phyloP scores from a whole-genome alignment of 352 stramenopile species.

The Nothophytophthora sp. region DNA sequence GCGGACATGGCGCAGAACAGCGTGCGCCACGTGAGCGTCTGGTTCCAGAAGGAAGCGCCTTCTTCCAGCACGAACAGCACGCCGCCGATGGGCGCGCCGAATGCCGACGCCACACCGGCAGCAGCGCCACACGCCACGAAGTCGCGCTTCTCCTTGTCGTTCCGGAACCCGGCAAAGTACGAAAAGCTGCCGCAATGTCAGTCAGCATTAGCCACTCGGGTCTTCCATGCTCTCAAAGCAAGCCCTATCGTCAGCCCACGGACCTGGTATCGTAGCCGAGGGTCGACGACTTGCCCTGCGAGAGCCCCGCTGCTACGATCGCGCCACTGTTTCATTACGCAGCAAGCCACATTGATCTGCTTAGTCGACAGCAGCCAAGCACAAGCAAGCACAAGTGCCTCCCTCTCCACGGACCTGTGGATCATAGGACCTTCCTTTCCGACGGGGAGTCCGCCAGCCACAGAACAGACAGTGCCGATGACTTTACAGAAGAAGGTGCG shows the following conservation, averaged over 20 bases:
- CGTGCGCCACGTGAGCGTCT: slow-evolving; percentile 81
- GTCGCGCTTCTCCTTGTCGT: slow-evolving; percentile 89
- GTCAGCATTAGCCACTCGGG: neutral
- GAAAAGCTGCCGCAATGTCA: slow-evolving; percentile 54
- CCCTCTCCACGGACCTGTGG: slow-evolving; percentile 55
- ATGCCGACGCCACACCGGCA: slow-evolving; percentile 87
- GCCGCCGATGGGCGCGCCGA: slow-evolving; percentile 90
- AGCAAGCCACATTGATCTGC: neutral
- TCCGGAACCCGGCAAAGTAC: slow-evolving; percentile 88
- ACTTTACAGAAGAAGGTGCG: slow-evolving; percentile 89
- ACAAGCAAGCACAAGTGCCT: slow-evolving; percentile 5
- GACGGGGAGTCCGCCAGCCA: slow-evolving; percentile 84
- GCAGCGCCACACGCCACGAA: slow-evolving; percentile 89
- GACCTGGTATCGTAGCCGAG: slow-evolving; percentile 75
- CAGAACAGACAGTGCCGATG: slow-evolving; percentile 85
- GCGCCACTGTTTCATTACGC: slow-evolving; percentile 40
- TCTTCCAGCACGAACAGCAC: slow-evolving; percentile 84
- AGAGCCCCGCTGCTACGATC: slow-evolving; percentile 76
- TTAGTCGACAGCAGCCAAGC: neutral
- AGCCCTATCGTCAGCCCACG: neutral
- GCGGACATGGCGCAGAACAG: slow-evolving; percentile 88
- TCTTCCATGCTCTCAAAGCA: neutral
- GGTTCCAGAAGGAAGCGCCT: slow-evolving; percentile 88
- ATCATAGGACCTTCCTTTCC: slow-evolving; percentile 94
- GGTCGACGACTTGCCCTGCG: slow-evolving; percentile 76